These are phyloP conservation scores for Exophiala lecanii-corni DNA, from an alignment of 2,329 filamentous ascomycete genomes.

Conservation along the genomic window DNA sequence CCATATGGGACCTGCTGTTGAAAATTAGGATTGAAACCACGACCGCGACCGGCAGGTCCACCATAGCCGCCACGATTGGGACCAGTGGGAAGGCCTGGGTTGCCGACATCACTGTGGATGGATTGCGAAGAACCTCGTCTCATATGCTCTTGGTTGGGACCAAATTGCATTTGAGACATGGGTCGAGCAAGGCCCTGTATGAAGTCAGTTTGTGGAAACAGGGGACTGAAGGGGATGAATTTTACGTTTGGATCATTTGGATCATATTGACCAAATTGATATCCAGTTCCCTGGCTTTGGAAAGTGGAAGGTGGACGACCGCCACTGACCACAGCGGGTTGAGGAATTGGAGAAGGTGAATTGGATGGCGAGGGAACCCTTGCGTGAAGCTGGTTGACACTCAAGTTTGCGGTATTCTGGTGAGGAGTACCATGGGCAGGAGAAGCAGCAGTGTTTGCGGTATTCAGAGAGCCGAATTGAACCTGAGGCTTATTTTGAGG, in stretches of 20 bases:
- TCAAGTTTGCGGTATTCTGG: conserved; percentile 21
- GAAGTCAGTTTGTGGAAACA: conserved; percentile 14
- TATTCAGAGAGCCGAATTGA: conserved; percentile 61
- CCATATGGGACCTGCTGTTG: conserved; percentile 47
- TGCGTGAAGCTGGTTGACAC: conserved; percentile 48
- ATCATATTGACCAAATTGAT: conserved; percentile 74
- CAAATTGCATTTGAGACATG: conserved; percentile 57
- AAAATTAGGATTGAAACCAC: conserved; percentile 51
- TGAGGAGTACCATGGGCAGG: conserved; percentile 41
- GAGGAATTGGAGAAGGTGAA: conserved; percentile 90
- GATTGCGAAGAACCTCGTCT: conserved; percentile 85
- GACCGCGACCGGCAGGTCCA: conserved; percentile 51
- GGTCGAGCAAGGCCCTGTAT: conserved; percentile 65
- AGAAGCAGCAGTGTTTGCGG: conserved; percentile 58
- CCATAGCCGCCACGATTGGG: conserved; percentile 52
- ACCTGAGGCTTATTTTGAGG: conserved; percentile 45
- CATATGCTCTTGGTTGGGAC: conserved; percentile 66
- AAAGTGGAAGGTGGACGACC: conserved; percentile 74
- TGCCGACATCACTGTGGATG: conserved; percentile 67
- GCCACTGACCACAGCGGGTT: conserved; percentile 76
- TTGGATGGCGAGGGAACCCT: conserved; percentile 77
- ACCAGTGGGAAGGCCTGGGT: conserved; percentile 50
- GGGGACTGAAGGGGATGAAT: conserved; percentile 20
- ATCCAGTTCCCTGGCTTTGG: conserved; percentile 64
- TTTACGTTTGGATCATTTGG: conserved; percentile 70